These are phyloP conservation scores for Fusarium nelsonii DNA, from an alignment of 2,329 filamentous ascomycete species.

Conservation along the genomic window DNA sequence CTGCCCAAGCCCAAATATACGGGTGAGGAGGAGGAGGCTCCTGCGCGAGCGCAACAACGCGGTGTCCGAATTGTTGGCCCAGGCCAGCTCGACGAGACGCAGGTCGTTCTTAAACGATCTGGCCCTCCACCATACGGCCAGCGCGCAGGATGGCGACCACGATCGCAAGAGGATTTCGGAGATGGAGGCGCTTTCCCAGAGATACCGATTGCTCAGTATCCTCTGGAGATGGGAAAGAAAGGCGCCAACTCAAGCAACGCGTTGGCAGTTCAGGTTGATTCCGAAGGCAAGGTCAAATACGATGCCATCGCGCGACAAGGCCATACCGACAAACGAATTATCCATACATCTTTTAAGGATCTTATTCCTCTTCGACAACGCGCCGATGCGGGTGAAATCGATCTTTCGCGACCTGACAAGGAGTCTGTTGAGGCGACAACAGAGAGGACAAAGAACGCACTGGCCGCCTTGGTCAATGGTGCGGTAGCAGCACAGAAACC, in stretches of 20 bases:
- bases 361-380: slow-evolving; percentile 93
- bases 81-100: slow-evolving; percentile 83
- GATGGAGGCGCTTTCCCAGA: slow-evolving; percentile 98
- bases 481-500: slow-evolving; percentile 94
- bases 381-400: slow-evolving; percentile 92
- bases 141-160: slow-evolving; percentile 90
- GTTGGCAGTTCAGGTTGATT: slow-evolving; percentile 90
- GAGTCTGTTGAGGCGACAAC: slow-evolving; percentile 87
- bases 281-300: slow-evolving; percentile 94
- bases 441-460: slow-evolving; percentile 87
- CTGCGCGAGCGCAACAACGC: slow-evolving; percentile 76
- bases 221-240: slow-evolving; percentile 93
- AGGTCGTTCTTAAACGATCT: slow-evolving; percentile 84
- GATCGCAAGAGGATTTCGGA: slow-evolving; percentile 89
- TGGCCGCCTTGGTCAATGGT: slow-evolving; percentile 84
- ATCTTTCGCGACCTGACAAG: slow-evolving; percentile 83
- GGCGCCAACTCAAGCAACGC: slow-evolving; percentile 81
- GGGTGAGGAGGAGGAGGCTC: slow-evolving; percentile 86
- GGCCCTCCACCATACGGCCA: slow-evolving; percentile 91
- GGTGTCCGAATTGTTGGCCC: slow-evolving; percentile 86
- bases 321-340: slow-evolving; percentile 83
- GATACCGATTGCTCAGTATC: slow-evolving; percentile 93
- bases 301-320: slow-evolving; percentile 93
- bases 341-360: slow-evolving; percentile 97
- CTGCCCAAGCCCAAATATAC: slow-evolving; percentile 93